Evolutionary conservation across 2,329 filamentous ascomycete species (phyloP), one percentile per base, ranked within the genome.

Genomic region (Cercospora zeina): DNA sequence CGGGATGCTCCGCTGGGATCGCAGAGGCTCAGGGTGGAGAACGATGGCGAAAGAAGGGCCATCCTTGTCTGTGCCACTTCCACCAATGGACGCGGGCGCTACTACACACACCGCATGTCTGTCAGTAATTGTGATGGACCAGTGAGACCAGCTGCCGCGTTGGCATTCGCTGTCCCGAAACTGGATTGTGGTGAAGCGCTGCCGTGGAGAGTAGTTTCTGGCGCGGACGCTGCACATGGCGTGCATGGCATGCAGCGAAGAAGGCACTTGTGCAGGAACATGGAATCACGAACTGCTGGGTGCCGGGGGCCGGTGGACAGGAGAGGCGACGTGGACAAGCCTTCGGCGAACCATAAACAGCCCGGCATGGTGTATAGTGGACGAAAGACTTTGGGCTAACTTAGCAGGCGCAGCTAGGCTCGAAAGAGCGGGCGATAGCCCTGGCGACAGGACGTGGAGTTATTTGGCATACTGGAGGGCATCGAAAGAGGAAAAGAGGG

Each of bases 301-400:
- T 51, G 47, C 30, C 47, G 47, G 30, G 47, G 47, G 47, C 47
- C 47, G 47, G 24, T 51, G n/a, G 47, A 51, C 24, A 51, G 47
- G 47, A 51, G 47, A 51, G 30, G 47, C 24, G 24, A 27, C 24
- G 39, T 31, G 37, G 13, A 31, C 24, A 39, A 24, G 54, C 34
- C 36, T 56, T 37, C 36, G 33, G 21, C 37, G 37, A 33, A 45
- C 54, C 54, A 30, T 27, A 21, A 47, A 16, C 16, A 34, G 27
- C 56, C 42, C 56, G 42, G 21, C 47, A 27, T 27, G 24, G 24
- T 27, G 24, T 3, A 27, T 27, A 27, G 42, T 49, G 55, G 27
- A 36, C 16, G 45, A 58, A 21, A 58, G 56, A 50, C 56, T 51
- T 51, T 24, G 31, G 19, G 2, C 55, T 58, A 49, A n/a, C n/a